These are phyloP conservation scores for Dysphania ambrosioides DNA, from an alignment of 148 eudicot genomes.

Conservation along the genomic window DNA sequence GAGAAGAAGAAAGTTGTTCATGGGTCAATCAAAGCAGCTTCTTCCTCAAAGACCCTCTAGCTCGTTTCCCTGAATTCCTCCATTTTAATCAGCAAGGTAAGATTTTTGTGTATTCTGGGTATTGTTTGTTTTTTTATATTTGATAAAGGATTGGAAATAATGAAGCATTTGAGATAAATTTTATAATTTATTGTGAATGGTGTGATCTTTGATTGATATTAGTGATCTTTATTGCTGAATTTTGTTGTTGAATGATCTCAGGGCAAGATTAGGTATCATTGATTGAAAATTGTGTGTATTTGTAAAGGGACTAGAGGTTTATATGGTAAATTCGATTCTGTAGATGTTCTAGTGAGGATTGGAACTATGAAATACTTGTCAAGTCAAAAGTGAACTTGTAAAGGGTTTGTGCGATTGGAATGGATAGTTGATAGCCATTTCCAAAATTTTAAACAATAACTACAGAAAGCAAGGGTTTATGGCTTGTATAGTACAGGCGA, in stretches of 20 bases:
- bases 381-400: not conserved
- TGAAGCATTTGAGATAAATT: not conserved
- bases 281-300: too few species aligned
- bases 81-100: slow-evolving; percentile 50
- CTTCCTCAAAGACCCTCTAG: slow-evolving; percentile 51
- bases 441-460: not conserved
- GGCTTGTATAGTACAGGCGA: not conserved
- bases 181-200: too few species aligned
- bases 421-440: too few species aligned
- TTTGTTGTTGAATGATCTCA: not conserved
- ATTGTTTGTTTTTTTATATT: not conserved
- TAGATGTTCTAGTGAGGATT: not conserved
- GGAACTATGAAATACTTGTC: not conserved
- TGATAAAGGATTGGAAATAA: not conserved
- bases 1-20: slow-evolving; percentile 56
- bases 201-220: too few species aligned
- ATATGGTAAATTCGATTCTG: too few species aligned
- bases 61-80: slow-evolving; percentile 46
- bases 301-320: too few species aligned
- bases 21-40: slow-evolving; percentile 53
- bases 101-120: not conserved
- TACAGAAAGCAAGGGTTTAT: not conserved
- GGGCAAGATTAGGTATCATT: not conserved
- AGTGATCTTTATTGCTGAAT: not conserved
- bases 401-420: too few species aligned